A percentile compares a stretch with the other conserved stretches of the same genome.
Conservation (phyloP, 2,329 filamentous ascomycete species). For the Fusarium nygamai region DNA sequence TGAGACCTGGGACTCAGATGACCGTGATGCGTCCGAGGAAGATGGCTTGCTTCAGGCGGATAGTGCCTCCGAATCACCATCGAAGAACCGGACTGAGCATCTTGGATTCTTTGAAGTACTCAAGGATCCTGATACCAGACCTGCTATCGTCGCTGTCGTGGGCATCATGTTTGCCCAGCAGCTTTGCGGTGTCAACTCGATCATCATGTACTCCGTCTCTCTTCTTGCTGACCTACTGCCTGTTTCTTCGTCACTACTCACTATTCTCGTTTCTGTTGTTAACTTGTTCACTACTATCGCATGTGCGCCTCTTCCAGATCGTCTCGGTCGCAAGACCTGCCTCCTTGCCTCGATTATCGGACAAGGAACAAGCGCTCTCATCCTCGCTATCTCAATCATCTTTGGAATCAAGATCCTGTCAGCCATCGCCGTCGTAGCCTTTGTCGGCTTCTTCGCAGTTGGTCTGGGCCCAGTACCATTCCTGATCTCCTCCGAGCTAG, state of each 20-base stretch:
- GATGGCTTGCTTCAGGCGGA: conserved; percentile 68
- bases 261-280: conserved; percentile 85
- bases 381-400: conserved; percentile 83
- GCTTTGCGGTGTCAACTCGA: conserved; percentile 92
- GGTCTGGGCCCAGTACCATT: conserved; percentile 95
- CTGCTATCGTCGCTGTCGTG: conserved; percentile 82
- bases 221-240: conserved; percentile 84
- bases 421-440: conserved; percentile 81
- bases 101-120: conserved; percentile 74
- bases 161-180: conserved; percentile 95
- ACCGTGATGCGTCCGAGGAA: conserved; percentile 67
- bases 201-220: conserved; percentile 98
- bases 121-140: conserved; percentile 72
- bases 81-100: conserved; percentile 47
- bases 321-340: conserved; percentile 86
- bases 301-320: conserved; percentile 87
- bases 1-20: conserved; percentile 63
- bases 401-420: conserved; percentile 78
- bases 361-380: conserved; percentile 81
- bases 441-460: conserved; percentile 89
- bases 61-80: conserved; percentile 43
- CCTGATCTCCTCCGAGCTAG: conserved; percentile 90
- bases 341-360: conserved; percentile 84
- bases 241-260: conserved; percentile 82
- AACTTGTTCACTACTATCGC: conserved; percentile 86